Evolutionary conservation across 2,329 filamentous ascomycete genomes (phyloP), one percentile per base, ranked within the genome.

Genomic region (Thielaviopsis cerberus): DNA sequence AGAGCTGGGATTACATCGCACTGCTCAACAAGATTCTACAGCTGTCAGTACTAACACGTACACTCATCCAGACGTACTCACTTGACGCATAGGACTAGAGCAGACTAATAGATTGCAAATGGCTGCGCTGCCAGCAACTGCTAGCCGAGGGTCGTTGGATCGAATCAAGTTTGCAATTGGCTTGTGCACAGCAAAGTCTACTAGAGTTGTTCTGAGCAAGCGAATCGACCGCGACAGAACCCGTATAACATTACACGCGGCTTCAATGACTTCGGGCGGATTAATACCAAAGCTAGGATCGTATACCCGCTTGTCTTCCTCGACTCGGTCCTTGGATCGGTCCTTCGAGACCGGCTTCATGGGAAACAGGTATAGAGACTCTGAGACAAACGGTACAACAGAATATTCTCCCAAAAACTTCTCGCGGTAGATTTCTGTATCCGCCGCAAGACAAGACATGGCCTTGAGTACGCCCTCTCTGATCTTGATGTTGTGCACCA

Each of bases 71-170:
- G 24, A 45, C 10, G 30, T 20, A 74, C 83, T 73, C 69, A 91
- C 88, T 68, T 88, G 82, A 69, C 88, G 83, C 81, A 96, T 89
- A 0, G 92, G 90, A 66, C 90, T 96, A 64, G 94, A 87, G 62
- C 94, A 88, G 53, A 89, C 75, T 5, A 94, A 79, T 54, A 98
- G 71, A 68, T 98, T 98, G 64, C 84, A 88, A 45, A 94, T 79
- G 6, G 85, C 83, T 37, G 86, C 83, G 0, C 88, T 94, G 5
- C 91, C 88, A 54, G 89, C 88, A 66, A 92, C 83, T 66, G 90
- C 85, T 4, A 97, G 83, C 56, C 91, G 82, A 30, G 88, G 71
- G 63, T 92, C 81, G 6, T 77, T 76, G 68, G 92, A 85, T 59
- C 76, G 81, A 62, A 97, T 75, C 52, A 96, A 80, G 27, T 76